Evolutionary conservation across 2,329 filamentous ascomycete species (phyloP).

Genomic region (Hymenotorrendiella dingleyae): DNA sequence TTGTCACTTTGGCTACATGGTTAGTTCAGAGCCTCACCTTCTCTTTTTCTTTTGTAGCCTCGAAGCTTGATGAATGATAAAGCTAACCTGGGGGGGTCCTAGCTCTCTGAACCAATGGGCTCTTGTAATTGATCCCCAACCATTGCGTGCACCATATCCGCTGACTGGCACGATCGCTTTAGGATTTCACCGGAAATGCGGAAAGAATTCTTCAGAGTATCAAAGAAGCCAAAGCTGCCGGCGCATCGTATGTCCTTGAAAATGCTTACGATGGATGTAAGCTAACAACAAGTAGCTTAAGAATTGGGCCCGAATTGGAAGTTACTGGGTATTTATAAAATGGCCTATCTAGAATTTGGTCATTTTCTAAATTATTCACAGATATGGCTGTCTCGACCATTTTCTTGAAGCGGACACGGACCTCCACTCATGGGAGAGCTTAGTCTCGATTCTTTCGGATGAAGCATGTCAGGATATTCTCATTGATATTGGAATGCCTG

Average conservation of each 20-base stretch:
- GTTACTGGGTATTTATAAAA: constrained; percentile 13
- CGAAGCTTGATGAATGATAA: background rate
- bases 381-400: constrained; percentile 60
- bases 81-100: background rate
- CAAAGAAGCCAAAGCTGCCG: constrained; percentile 44
- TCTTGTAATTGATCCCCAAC: too few species aligned
- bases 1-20: constrained; percentile 4
- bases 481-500: constrained; percentile 56
- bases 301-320: constrained; percentile 44
- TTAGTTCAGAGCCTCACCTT: too few species aligned
- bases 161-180: too few species aligned
- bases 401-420: constrained; percentile 40
- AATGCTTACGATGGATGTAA: too few species aligned
- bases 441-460: constrained; percentile 55
- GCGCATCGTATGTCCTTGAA: constrained; percentile 34
- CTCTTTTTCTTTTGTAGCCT: background rate
- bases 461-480: constrained; percentile 58
- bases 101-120: constrained; percentile 23
- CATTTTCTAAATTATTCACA: background rate
- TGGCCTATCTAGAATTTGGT: background rate
- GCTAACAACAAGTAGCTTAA: background rate
- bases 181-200: constrained; percentile 55
- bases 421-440: constrained; percentile 56
- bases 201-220: constrained; percentile 55
- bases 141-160: too few species aligned